phyloP scores from a whole-genome alignment of 2,329 filamentous ascomycete genomes.

The Paecilomyces variotii region DNA sequence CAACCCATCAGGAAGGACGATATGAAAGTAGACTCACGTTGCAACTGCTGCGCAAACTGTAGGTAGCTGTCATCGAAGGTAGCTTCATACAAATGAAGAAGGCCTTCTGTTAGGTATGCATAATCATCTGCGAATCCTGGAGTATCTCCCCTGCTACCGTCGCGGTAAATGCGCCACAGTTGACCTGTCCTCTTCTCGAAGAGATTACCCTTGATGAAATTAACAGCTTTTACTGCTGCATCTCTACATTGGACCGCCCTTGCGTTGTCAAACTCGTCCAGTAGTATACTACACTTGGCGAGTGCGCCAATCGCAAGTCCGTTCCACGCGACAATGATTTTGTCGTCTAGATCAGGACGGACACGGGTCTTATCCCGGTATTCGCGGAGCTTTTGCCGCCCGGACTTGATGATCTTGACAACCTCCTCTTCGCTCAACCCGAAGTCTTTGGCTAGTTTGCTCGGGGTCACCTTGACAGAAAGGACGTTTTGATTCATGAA shows the following conservation, averaged over 20 bases:
- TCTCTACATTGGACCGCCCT: constrained; percentile 54
- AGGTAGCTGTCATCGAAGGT: constrained; percentile 70
- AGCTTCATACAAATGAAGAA: constrained; percentile 76
- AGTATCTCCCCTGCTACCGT: constrained; percentile 54
- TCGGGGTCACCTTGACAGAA: constrained; percentile 58
- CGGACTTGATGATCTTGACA: constrained; percentile 56
- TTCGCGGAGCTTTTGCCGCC: constrained; percentile 59
- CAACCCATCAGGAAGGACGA: constrained; percentile 3
- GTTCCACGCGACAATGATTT: constrained; percentile 81
- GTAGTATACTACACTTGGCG: constrained; percentile 62
- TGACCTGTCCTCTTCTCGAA: constrained; percentile 58
- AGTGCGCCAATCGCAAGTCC: constrained; percentile 78
- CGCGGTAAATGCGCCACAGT: constrained; percentile 67
- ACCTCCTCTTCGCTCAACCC: constrained; percentile 63
- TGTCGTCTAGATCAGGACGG: constrained; percentile 73
- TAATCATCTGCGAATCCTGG: constrained; percentile 89
- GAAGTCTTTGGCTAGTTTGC: constrained; percentile 66
- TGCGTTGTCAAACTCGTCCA: constrained; percentile 53
- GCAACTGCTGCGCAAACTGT: constrained; percentile 72
- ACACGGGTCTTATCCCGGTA: constrained; percentile 68
- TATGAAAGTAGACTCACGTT: constrained; percentile 47
- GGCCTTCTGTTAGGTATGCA: constrained; percentile 73
- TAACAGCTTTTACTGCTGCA: constrained; percentile 59
- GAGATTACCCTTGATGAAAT: constrained; percentile 64
- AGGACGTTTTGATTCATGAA: constrained; percentile 92